phyloP scores from a whole-genome alignment of 257 asterid genomes.

The Nyctanthes arbortristis region DNA sequence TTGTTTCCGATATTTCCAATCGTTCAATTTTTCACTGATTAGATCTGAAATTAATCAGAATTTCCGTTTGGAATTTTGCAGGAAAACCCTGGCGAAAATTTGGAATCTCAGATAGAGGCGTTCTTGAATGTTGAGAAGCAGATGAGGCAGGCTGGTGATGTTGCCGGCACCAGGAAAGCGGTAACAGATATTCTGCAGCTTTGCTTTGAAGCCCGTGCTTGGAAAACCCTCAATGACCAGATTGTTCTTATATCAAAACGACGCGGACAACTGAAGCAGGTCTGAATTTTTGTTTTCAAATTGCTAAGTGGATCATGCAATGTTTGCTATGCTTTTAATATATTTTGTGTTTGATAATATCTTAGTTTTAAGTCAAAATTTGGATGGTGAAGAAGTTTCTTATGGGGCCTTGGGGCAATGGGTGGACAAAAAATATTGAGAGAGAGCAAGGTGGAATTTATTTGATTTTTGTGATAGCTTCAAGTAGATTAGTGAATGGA shows the following conservation, averaged over 20 bases:
- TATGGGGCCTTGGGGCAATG: too few species aligned
- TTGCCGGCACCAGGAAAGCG: constrained; percentile 79
- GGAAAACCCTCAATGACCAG: constrained; percentile 91
- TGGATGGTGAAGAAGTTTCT: too few species aligned
- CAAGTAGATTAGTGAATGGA: too few species aligned
- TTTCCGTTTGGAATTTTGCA: constrained; percentile 26
- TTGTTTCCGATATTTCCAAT: too few species aligned
- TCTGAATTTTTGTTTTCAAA: neutral
- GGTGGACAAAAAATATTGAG: too few species aligned
- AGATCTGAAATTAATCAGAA: constrained; percentile 24
- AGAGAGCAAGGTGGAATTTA: too few species aligned
- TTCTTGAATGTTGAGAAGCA: constrained; percentile 91
- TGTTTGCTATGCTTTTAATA: too few species aligned
- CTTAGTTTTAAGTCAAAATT: too few species aligned
- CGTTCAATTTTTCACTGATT: too few species aligned
- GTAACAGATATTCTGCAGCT: constrained; percentile 84
- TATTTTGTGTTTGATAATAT: too few species aligned
- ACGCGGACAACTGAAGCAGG: constrained; percentile 98
- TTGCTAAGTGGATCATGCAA: too few species aligned
- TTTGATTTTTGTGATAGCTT: too few species aligned
- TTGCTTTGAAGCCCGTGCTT: constrained; percentile 89
- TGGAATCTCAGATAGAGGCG: constrained; percentile 76
- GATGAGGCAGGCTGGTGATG: constrained; percentile 89
- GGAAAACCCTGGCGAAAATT: constrained; percentile 66
- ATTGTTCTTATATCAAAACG: constrained; percentile 86